A percentile compares a stretch with the other conserved stretches of the same genome.
These are phyloP conservation scores for Talaromyces sp. DNA, from an alignment of 2,329 filamentous ascomycete genomes.

Conservation along the genomic window DNA sequence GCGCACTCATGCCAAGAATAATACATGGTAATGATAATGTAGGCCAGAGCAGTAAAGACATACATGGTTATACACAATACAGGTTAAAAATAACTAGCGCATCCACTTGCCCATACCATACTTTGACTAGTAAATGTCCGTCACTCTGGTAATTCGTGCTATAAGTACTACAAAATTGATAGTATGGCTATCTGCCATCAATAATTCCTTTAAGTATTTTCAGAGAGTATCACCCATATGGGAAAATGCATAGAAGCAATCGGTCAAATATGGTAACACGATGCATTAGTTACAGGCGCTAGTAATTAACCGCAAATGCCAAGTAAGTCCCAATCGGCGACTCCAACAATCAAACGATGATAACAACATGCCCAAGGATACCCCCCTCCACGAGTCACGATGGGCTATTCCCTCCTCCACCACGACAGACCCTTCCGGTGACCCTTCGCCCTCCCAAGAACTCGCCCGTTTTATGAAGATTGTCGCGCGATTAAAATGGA, in stretches of 20 bases:
- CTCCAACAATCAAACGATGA: neutral
- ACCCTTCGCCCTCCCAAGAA: constrained; percentile 33
- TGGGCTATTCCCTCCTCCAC: constrained; percentile 6
- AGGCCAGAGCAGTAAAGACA: no score
- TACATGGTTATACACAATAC: no score
- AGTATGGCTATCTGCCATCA: no score
- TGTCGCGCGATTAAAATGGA: constrained; percentile 58
- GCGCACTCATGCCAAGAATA: no score
- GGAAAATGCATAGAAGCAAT: neutral
- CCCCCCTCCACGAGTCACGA: neutral
- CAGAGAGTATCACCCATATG: neutral
- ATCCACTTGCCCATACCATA: no score
- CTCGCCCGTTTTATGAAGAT: constrained; percentile 57
- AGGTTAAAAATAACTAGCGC: no score
- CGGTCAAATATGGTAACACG: neutral
- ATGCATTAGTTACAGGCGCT: neutral
- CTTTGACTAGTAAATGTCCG: no score
- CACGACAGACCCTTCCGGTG: constrained; percentile 4
- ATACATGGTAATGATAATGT: no score
- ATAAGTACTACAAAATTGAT: no score
- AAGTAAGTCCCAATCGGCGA: neutral
- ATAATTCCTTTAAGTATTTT: neutral
- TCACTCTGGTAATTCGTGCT: no score
- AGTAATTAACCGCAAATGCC: neutral
- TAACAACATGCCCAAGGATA: neutral